Conservation (phyloP, 176 grass and related monocot species). For the Calamus simplicifolius region DNA sequence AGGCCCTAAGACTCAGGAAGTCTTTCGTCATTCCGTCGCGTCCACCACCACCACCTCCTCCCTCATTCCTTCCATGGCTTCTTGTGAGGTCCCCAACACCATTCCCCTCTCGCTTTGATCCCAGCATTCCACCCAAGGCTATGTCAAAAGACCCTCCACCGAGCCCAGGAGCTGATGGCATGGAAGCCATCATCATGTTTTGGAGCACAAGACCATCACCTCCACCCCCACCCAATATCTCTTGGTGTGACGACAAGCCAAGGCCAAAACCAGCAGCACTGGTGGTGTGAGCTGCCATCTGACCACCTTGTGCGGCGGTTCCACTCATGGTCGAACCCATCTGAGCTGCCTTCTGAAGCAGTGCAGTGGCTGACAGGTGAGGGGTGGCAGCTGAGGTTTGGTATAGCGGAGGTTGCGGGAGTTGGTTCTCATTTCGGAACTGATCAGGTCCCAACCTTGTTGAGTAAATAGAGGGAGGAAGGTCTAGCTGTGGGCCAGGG, state of each 20-base stretch:
- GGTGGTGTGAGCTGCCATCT: background rate
- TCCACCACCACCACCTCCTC: no score
- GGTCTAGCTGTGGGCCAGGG: background rate
- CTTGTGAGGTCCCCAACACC: no score
- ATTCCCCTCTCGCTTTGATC: no score
- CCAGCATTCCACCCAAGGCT: no score
- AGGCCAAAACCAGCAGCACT: background rate
- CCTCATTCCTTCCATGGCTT: no score
- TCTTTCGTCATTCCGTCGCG: no score
- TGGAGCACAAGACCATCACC: background rate
- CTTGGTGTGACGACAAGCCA: background rate
- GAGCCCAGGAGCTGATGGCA: no score
- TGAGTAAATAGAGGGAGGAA: no score
- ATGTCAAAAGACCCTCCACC: no score
- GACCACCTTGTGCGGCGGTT: background rate
- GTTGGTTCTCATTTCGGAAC: no score
- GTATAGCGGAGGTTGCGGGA: background rate
- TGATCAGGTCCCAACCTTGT: no score
- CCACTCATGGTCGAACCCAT: slow-evolving; percentile 5
- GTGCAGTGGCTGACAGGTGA: slow-evolving; percentile 7
- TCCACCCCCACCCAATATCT: background rate
- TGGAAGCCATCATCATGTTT: no score
- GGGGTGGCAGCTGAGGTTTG: background rate
- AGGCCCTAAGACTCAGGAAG: background rate
- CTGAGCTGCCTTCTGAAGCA: slow-evolving; percentile 11